phyloP scores from a whole-genome alignment of 2,329 filamentous ascomycete genomes.

The Grosmannia clavigera region DNA sequence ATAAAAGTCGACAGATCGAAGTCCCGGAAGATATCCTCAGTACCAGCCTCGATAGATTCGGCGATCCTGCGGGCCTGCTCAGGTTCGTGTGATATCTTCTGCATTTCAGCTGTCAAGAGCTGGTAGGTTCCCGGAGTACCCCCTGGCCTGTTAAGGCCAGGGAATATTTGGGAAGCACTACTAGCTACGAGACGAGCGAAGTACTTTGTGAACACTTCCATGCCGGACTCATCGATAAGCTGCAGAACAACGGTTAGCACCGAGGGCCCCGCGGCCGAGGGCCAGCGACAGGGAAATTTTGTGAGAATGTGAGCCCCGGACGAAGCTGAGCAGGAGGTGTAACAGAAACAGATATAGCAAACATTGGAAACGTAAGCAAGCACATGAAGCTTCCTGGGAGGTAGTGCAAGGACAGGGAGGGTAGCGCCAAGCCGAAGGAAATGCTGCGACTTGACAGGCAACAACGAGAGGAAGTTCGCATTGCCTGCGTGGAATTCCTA shows the following conservation, averaged over 20 bases:
- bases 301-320: too few species aligned
- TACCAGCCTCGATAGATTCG: slow-evolving; percentile 79
- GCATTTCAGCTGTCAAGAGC: slow-evolving; percentile 70
- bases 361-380: background rate
- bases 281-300: background rate
- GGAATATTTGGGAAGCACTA: slow-evolving; percentile 87
- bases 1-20: slow-evolving; percentile 94
- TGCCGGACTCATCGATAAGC: slow-evolving; percentile 95
- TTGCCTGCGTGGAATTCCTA: background rate
- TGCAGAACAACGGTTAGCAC: slow-evolving; percentile 22
- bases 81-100: slow-evolving; percentile 68
- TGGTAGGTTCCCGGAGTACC: slow-evolving; percentile 74
- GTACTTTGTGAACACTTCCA: slow-evolving; percentile 96
- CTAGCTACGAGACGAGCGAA: slow-evolving; percentile 84
- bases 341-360: background rate
- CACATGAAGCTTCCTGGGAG: too few species aligned
- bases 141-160: slow-evolving; percentile 58
- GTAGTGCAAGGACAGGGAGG: too few species aligned
- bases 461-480: background rate
- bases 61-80: slow-evolving; percentile 84
- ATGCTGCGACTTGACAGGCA: too few species aligned
- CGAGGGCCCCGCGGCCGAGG: background rate
- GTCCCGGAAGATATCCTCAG: slow-evolving; percentile 88
- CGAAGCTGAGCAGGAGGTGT: too few species aligned
- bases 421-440: too few species aligned